Base-by-base conservation (phyloP, 495 filamentous ascomycete species). In the Articulospora tetracladia region DNA sequence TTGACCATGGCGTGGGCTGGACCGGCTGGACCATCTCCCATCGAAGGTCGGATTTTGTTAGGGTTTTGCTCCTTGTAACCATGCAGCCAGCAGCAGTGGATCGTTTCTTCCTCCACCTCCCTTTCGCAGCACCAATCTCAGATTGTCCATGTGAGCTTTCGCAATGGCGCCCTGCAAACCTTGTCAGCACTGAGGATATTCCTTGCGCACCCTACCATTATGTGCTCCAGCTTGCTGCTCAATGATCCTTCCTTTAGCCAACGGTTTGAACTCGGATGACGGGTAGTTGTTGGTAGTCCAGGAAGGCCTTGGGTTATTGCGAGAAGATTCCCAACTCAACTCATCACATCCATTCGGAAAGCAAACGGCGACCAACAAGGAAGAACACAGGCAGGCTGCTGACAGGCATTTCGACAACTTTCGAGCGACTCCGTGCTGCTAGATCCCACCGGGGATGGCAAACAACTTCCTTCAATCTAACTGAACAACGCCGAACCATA, bases 381-480 rank as follows among this genome's bases (percentile, higher is more conserved):
- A 64, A 56, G 57, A 52, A 28, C 58, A 41, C 59, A 49, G 44
- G 52, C 60, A 63, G 57, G 49, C 54, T 39, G 58, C 58, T 60
- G 55, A 24, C 59, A 61, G 51, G 59, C 56, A 36, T 30, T 30
- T 61, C 47, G 25, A 25, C 60, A 56, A 32, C 32, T 41, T 13
- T 41, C 53, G 24, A 28, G 51, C n/a, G n/a, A 55, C 55, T 34
- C 48, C 41, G 56, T 58, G 57, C 53, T 62, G 52, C 51, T 60
- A 60, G 55, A 48, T 60, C 56, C 52, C 47, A 57, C 44, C n/a
- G 46, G 58, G 58, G 30, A 63, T 68, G 66, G 63, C 60, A 61
- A 68, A 61, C 57, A 66, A 65, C 60, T 44, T 57, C 48, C 46
- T 12, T 65, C 60, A 59, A 57, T 64, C 55, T 61, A 60, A 44